Evolutionary conservation across 2,329 filamentous ascomycete genomes (phyloP).

Genomic region (Elsinoe fawcettii): DNA sequence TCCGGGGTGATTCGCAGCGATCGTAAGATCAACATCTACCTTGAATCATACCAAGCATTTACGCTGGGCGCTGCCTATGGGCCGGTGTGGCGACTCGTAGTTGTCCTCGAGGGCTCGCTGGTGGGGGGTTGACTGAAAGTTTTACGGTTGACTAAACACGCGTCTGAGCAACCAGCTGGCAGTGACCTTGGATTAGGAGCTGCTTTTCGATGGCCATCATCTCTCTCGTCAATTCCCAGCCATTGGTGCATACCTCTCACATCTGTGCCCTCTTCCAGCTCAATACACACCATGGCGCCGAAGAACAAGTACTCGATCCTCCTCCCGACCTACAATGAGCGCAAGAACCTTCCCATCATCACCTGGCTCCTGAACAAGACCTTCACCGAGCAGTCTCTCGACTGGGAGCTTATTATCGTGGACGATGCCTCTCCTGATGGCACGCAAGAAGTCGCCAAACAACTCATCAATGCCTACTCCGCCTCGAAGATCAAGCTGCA

Average conservation of each 20-base stretch:
- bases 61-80: too few species aligned
- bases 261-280: not conserved
- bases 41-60: too few species aligned
- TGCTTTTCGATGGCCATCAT: slow-evolving; percentile 25
- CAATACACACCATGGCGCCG: slow-evolving; percentile 27
- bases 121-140: not conserved
- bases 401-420: slow-evolving; percentile 97
- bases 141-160: slow-evolving; percentile 7
- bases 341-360: slow-evolving; percentile 92
- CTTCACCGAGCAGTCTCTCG: slow-evolving; percentile 82
- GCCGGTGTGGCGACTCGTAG: too few species aligned
- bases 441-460: slow-evolving; percentile 80
- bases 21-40: too few species aligned
- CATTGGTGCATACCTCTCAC: not conserved
- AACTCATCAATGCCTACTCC: slow-evolving; percentile 79
- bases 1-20: too few species aligned
- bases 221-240: not conserved
- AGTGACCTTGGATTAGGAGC: not conserved
- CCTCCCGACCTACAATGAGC: slow-evolving; percentile 97
- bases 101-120: too few species aligned
- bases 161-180: slow-evolving; percentile 11
- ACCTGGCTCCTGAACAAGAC: slow-evolving; percentile 88
- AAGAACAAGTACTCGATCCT: slow-evolving; percentile 92
- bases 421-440: slow-evolving; percentile 97
- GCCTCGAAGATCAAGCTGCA: slow-evolving; percentile 71